Base-by-base conservation (phyloP, 331 rosid species). In the Malus hybrid region DNA sequence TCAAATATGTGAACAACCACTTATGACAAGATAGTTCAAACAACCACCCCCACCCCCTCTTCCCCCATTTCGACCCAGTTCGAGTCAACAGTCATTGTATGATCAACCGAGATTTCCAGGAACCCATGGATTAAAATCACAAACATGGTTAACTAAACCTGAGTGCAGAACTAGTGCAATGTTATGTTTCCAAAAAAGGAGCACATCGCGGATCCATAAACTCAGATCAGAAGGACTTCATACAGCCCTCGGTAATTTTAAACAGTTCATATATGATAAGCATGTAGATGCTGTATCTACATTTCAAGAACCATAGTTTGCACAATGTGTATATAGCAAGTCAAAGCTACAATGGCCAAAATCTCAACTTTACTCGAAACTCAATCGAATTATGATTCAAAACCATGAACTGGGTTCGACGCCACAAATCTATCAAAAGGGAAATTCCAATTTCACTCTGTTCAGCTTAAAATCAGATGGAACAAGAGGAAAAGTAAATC, bases 381-480 rank as follows among this genome's bases (percentile, higher is more conserved):
- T 13, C 14, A 8, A 63, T 60, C 33, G 29, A 61, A 52, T 46
- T 29, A 53, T 10, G 6, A 53, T 20, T 32, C 29, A 57, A 30
- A 53, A 48, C 78, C 58, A 57, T 30, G 5, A 29, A 32, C 34
- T 34, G 34, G 2, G 18, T 64, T 50, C 46, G 67, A 33, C 18
- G 24, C 29, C 67, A 57, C 72, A 67, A 77, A 68, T 67, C 58
- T 48, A 52, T 65, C 24, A 6, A 53, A 42, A 26, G 26, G 50
- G 62, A 6, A 57, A 6, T 16, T 61, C 3, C 6, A 24, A 72
- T 79, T 69, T 39, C 30, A 56, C 15, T 58, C 13, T 13, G 39
- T 64, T 28, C 48, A 76, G 68, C 86, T 61, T 30, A 69, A 9
- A 48, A 68, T n/a, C 61, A 60, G n/a, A 74, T 53, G 11, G 3